A percentile compares a stretch with the other conserved stretches of the same genome.
Evolutionary conservation across 2,329 filamentous ascomycete genomes (phyloP).

Genomic region (Elsinoe fawcettii): DNA sequence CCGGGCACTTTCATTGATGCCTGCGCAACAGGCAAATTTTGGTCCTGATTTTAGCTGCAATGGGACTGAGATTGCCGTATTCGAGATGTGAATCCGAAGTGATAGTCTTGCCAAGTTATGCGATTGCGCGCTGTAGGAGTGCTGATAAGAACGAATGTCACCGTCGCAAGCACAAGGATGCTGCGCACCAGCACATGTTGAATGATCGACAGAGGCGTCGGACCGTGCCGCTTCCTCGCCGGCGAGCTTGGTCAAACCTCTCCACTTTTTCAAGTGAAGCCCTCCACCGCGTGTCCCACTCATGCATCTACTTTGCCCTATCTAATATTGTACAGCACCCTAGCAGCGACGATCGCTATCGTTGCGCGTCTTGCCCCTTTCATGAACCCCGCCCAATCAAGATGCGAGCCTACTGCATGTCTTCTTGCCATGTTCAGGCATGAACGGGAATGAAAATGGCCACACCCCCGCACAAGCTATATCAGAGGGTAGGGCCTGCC

Average conservation of each 20-base stretch:
- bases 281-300: not conserved
- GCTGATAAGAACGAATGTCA: not conserved
- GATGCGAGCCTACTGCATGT: not conserved
- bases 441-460: not conserved
- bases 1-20: not conserved
- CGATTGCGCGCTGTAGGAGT: too few relatives aligned
- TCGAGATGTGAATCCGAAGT: too few relatives aligned
- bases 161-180: not conserved
- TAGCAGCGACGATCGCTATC: not conserved
- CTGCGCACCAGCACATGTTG: not conserved
- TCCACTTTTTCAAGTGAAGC: not conserved
- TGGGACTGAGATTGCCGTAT: too few relatives aligned
- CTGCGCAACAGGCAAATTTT: not conserved
- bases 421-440: not conserved
- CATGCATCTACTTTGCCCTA: not conserved
- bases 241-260: not conserved
- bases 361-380: not conserved
- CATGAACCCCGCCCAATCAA: not conserved
- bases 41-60: too few relatives aligned
- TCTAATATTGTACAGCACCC: not conserved
- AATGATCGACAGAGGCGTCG: not conserved
- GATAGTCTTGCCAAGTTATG: too few relatives aligned
- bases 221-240: not conserved
- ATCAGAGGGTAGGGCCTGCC: not conserved
- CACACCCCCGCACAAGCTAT: not conserved